Conservation (phyloP, 441 rosid genomes). For the Geranium incanum region DNA sequence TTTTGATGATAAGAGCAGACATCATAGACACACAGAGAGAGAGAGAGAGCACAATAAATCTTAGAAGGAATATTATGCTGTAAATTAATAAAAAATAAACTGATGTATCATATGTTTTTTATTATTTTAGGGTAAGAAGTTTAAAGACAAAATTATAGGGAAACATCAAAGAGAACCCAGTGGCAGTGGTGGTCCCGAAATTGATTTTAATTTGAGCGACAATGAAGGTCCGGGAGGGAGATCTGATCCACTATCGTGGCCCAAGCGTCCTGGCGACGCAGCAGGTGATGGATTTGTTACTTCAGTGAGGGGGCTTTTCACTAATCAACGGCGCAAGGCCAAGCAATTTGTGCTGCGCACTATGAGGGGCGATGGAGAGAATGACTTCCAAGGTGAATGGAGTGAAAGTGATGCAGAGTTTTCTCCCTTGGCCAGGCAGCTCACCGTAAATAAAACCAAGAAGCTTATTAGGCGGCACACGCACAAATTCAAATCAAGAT, state of each 20-base stretch:
- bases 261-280: conserved; percentile 74
- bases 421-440: conserved; percentile 86
- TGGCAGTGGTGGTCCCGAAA: conserved; percentile 47
- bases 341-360: conserved; percentile 90
- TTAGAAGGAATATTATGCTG: background rate
- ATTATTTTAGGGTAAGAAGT: conserved; percentile 78
- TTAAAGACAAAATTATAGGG: conserved; percentile 67
- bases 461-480: conserved; percentile 86
- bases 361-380: conserved; percentile 96
- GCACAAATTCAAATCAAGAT: conserved; percentile 70
- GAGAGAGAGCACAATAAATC: background rate
- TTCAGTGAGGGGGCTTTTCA: conserved; percentile 86
- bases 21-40: background rate
- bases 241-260: conserved; percentile 62
- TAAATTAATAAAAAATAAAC: background rate
- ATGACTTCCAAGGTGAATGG: conserved; percentile 87
- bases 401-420: conserved; percentile 87
- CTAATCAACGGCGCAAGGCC: conserved; percentile 89
- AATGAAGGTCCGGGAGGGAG: conserved; percentile 62
- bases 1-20: background rate
- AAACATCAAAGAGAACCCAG: conserved; percentile 43
- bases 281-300: conserved; percentile 99
- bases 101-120: background rate
- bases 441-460: conserved; percentile 85
- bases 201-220: conserved; percentile 74